phyloP scores from a whole-genome alignment of 805 yeast genomes.

The Candida chilensis region DNA sequence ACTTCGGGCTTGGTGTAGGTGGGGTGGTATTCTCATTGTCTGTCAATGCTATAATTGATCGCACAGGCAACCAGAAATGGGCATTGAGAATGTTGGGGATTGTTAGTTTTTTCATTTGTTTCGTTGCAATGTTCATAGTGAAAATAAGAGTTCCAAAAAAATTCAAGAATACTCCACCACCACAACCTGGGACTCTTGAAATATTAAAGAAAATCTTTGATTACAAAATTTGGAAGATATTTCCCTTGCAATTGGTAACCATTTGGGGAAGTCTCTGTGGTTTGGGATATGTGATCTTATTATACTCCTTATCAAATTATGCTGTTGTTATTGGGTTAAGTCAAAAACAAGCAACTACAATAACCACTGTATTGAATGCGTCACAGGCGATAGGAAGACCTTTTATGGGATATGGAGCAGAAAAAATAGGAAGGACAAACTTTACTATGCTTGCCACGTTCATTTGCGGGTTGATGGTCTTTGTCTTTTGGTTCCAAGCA shows the following conservation, averaged over 20 bases:
- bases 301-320: background rate
- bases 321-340: background rate
- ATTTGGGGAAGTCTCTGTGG: background rate
- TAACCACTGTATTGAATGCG: background rate
- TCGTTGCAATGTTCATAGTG: background rate
- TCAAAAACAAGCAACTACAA: background rate
- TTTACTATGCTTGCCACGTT: background rate
- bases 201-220: background rate
- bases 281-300: background rate
- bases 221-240: background rate
- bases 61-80: background rate
- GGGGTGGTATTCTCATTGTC: background rate
- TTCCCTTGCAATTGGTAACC: background rate
- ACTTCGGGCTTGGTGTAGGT: background rate
- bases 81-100: slow-evolving; percentile 1
- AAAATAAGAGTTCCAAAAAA: background rate
- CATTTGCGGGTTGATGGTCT: background rate
- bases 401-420: background rate
- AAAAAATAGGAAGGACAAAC: background rate
- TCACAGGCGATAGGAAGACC: slow-evolving; percentile 1
- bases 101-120: background rate
- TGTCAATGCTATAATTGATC: background rate
- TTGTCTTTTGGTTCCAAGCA: background rate
- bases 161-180: background rate
- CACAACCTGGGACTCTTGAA: background rate